A percentile compares a stretch with the other conserved stretches of the same genome.
These are phyloP conservation scores for Boletus sp. DNA, from an alignment of 1,284 basidiomycete genomes.

Conservation along the genomic window DNA sequence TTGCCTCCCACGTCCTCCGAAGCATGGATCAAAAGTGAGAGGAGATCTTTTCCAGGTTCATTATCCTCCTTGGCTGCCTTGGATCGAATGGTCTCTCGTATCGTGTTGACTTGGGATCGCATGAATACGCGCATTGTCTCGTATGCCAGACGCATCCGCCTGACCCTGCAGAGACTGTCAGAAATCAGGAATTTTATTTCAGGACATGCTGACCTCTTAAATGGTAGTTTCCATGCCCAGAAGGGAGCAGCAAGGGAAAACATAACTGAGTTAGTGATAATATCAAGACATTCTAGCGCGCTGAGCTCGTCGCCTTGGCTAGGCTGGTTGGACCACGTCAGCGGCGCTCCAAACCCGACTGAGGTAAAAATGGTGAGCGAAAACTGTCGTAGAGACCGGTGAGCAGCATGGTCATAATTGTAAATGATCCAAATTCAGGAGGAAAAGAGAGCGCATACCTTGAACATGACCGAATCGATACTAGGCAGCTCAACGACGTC, in stretches of 20 bases:
- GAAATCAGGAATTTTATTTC: neutral
- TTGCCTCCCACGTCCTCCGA: conserved; percentile 44
- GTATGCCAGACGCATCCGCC: conserved; percentile 27
- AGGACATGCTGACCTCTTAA: neutral
- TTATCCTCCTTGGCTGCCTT: conserved; percentile 14
- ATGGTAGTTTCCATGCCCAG: conserved; percentile 1
- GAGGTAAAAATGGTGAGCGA: conserved; percentile 47
- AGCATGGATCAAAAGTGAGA: conserved; percentile 48
- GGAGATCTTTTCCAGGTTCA: conserved; percentile 35
- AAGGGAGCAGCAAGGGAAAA: conserved; percentile 32
- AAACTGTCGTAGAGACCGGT: conserved; percentile 29
- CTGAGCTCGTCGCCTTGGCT: conserved; percentile 39
- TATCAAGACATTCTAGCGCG: conserved; percentile 40
- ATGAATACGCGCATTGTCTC: conserved; percentile 35
- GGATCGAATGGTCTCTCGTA: conserved; percentile 35
- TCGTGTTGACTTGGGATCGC: conserved; percentile 37
- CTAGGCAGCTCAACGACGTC: conserved; percentile 35
- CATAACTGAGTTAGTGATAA: conserved; percentile 34
- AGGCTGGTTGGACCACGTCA: conserved; percentile 38
- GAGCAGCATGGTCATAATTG: neutral
- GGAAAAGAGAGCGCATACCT: conserved; percentile 28
- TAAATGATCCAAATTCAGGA: neutral
- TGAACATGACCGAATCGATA: conserved; percentile 41
- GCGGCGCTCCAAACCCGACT: conserved; percentile 49
- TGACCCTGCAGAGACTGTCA: conserved; percentile 16